Conservation (phyloP, 2,329 filamentous ascomycete genomes). For the Hymenoscyphus albidus region DNA sequence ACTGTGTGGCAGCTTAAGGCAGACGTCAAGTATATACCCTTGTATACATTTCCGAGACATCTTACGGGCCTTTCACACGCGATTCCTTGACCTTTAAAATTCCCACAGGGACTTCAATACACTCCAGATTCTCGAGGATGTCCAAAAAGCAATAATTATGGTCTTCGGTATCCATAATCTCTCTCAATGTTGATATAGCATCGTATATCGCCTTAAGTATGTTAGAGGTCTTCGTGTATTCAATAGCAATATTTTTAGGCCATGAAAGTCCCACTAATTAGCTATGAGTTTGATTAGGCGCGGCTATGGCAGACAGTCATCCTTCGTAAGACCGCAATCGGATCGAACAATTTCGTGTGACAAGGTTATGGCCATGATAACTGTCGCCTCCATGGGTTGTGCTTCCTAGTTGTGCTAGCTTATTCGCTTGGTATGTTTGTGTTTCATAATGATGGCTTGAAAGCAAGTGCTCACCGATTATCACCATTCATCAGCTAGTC, state of each 20-base stretch:
- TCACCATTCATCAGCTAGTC: neutral
- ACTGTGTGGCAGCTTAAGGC: neutral
- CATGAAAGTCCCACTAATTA: neutral
- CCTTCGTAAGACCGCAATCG: neutral
- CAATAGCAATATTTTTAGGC: neutral
- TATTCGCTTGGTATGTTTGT: neutral
- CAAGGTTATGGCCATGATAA: neutral
- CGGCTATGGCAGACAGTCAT: neutral
- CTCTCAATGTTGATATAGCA: neutral
- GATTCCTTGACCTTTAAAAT: neutral
- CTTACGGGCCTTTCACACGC: neutral
- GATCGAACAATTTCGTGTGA: neutral
- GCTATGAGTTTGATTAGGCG: neutral
- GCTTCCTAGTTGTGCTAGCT: neutral
- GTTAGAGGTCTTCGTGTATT: neutral
- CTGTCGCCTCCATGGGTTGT: neutral
- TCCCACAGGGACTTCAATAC: neutral
- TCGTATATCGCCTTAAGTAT: neutral
- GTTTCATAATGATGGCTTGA: neutral
- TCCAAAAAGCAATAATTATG: neutral
- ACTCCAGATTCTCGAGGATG: neutral
- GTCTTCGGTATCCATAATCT: neutral
- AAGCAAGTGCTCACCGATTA: neutral
- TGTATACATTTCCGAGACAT: neutral
- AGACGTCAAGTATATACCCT: neutral